Evolutionary conservation across 805 yeast species (phyloP).

Genomic region (Ogataea corticis): DNA sequence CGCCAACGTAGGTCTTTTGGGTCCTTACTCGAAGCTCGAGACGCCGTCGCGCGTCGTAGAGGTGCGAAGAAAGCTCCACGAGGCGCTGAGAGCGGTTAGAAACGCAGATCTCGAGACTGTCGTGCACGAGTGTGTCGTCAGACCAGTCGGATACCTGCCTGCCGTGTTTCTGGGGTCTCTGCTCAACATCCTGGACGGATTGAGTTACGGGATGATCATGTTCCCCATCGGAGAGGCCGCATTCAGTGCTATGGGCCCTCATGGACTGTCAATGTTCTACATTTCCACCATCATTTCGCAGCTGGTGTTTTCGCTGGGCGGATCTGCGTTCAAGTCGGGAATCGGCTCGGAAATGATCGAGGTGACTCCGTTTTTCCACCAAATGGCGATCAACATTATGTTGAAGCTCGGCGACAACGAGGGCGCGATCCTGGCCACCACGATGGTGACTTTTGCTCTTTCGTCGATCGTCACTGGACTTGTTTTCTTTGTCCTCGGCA

Average conservation of each 20-base stretch:
- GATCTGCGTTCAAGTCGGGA: constrained; percentile 86
- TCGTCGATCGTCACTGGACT: constrained; percentile 86
- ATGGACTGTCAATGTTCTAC: constrained; percentile 93
- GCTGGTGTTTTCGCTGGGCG: constrained; percentile 84
- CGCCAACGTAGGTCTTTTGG: neutral
- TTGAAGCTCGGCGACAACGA: constrained; percentile 43
- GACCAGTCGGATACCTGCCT: constrained; percentile 59
- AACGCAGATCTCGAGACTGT: constrained; percentile 25
- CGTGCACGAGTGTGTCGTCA: constrained; percentile 28
- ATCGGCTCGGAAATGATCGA: constrained; percentile 98
- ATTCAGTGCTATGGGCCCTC: constrained; percentile 78
- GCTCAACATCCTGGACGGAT: constrained; percentile 85
- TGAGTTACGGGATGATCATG: constrained; percentile 96
- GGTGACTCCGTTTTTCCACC: constrained; percentile 96
- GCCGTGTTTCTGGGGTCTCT: constrained; percentile 84
- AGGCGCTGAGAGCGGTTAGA: constrained; percentile 1
- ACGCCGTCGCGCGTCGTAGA: constrained; percentile 3
- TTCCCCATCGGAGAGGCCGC: constrained; percentile 85
- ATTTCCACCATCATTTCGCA: constrained; percentile 90
- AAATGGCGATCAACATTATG: constrained; percentile 81
- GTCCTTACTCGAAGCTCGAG: constrained; percentile 5
- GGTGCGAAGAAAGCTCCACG: constrained; percentile 2
- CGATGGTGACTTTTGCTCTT: constrained; percentile 79
- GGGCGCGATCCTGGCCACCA: constrained; percentile 73
- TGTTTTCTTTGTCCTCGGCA: constrained; percentile 76